A percentile compares a stretch with the other conserved stretches of the same genome.
phyloP scores from a whole-genome alignment of 805 yeast genomes.

The Vanderwaltozyma yarrowii region DNA sequence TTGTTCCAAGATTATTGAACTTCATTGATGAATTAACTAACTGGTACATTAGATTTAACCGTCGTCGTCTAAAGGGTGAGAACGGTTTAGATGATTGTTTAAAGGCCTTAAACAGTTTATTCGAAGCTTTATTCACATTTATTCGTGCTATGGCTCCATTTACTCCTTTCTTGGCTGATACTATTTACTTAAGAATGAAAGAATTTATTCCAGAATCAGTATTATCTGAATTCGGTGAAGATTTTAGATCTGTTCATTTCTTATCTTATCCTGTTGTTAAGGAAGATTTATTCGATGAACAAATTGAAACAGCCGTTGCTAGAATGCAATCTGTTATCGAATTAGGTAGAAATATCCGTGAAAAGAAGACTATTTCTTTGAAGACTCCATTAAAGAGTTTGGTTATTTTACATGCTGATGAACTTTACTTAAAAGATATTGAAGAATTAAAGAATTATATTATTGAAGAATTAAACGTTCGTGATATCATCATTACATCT shows the following conservation, averaged over 20 bases:
- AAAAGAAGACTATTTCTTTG: conserved; percentile 84
- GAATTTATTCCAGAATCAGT: conserved; percentile 50
- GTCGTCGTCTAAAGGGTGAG: conserved; percentile 96
- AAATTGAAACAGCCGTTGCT: conserved; percentile 76
- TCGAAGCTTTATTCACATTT: conserved; percentile 81
- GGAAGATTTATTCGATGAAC: conserved; percentile 67
- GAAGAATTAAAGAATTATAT: conserved; percentile 70
- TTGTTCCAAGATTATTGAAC: conserved; percentile 81
- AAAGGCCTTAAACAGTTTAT: conserved; percentile 80
- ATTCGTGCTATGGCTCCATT: conserved; percentile 98
- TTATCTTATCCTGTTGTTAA: conserved; percentile 80
- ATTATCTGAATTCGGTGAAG: conserved; percentile 42
- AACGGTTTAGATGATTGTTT: conserved; percentile 76
- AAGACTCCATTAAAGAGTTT: conserved; percentile 89
- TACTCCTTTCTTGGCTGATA: conserved; percentile 92
- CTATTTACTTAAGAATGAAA: conserved; percentile 69
- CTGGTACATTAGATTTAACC: conserved; percentile 98
- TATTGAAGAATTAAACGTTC: conserved; percentile 83
- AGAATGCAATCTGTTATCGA: conserved; percentile 98
- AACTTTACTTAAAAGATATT: conserved; percentile 64
- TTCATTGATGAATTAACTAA: conserved; percentile 93
- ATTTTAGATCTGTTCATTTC: conserved; percentile 85
- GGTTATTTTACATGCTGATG: conserved; percentile 76
- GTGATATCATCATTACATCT: conserved; percentile 75
- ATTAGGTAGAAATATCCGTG: conserved; percentile 92